Conservation (phyloP, 495 filamentous ascomycete genomes). For the Durotheca rogersii region DNA sequence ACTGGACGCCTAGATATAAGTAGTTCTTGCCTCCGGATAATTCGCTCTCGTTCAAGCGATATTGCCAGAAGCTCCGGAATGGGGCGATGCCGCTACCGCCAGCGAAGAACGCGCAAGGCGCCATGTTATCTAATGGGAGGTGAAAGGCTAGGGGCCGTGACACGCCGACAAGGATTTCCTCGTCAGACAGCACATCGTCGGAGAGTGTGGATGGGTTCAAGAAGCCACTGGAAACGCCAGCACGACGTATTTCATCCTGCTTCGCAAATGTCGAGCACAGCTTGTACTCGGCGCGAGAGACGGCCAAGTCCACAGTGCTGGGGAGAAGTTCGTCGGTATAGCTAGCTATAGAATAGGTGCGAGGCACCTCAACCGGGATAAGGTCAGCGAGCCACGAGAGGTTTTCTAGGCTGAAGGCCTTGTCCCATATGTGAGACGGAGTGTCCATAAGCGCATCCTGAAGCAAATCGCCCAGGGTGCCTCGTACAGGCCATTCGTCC, state of each 20-base stretch:
- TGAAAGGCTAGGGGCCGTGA: conserved; percentile 54
- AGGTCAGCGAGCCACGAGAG: conserved; percentile 49
- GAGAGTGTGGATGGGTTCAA: conserved; percentile 46
- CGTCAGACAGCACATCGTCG: conserved; percentile 38
- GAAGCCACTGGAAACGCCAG: conserved; percentile 52
- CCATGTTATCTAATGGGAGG: conserved; percentile 46
- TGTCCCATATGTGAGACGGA: conserved; percentile 49
- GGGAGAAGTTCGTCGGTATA: conserved; percentile 49
- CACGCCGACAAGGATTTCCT: conserved; percentile 49
- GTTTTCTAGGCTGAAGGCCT: conserved; percentile 45
- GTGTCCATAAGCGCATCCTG: conserved; percentile 47
- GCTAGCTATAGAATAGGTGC: conserved; percentile 53
- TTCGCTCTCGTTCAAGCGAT: conserved; percentile 38
- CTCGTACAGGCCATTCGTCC: conserved; percentile 50
- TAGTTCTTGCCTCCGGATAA: conserved; percentile 45
- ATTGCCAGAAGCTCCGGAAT: conserved; percentile 54
- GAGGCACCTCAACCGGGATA: conserved; percentile 48
- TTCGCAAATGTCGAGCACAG: conserved; percentile 44
- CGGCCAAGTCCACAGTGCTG: conserved; percentile 47
- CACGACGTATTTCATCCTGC: conserved; percentile 33
- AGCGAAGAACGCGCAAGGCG: conserved; percentile 52
- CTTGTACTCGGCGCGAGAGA: conserved; percentile 51
- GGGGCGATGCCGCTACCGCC: conserved; percentile 54
- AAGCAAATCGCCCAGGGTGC: conserved; percentile 49
- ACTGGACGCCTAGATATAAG: conserved; percentile 54